These are phyloP conservation scores for Hypoxylon intermedium DNA, from an alignment of 495 filamentous ascomycete genomes.

Conservation along the genomic window DNA sequence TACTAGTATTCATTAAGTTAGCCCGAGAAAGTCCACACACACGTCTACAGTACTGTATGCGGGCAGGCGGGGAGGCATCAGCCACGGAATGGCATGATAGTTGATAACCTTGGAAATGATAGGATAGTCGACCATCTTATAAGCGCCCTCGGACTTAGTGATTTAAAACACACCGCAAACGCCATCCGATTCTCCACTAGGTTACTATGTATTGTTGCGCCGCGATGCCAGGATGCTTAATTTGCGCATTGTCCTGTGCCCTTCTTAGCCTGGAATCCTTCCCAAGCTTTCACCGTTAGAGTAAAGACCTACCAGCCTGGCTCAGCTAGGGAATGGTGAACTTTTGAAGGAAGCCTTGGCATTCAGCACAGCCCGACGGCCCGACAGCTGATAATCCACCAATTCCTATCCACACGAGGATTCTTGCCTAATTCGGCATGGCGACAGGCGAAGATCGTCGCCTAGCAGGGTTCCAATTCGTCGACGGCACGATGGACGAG, in stretches of 20 bases:
- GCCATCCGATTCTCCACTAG: too few relatives aligned
- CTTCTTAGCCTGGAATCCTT: conserved; percentile 15
- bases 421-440: conserved; percentile 17
- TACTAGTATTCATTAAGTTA: too few relatives aligned
- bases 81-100: conserved; percentile 6
- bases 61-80: neutral
- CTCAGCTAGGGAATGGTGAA: conserved; percentile 13
- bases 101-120: neutral
- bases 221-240: too few relatives aligned
- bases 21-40: too few relatives aligned
- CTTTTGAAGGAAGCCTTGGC: conserved; percentile 16
- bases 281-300: conserved; percentile 4
- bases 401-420: conserved; percentile 14
- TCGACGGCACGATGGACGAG: neutral
- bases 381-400: conserved; percentile 17
- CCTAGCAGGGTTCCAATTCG: conserved; percentile 20
- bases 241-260: conserved; percentile 3
- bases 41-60: neutral
- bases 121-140: neutral
- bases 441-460: conserved; percentile 1
- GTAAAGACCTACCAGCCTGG: conserved; percentile 1
- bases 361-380: conserved; percentile 6
- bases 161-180: too few relatives aligned
- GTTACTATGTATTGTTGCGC: too few relatives aligned
- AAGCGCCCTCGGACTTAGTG: conserved; percentile 4